These are phyloP conservation scores for Reutealis trisperma DNA, from an alignment of 345 rosid species.

Conservation along the genomic window DNA sequence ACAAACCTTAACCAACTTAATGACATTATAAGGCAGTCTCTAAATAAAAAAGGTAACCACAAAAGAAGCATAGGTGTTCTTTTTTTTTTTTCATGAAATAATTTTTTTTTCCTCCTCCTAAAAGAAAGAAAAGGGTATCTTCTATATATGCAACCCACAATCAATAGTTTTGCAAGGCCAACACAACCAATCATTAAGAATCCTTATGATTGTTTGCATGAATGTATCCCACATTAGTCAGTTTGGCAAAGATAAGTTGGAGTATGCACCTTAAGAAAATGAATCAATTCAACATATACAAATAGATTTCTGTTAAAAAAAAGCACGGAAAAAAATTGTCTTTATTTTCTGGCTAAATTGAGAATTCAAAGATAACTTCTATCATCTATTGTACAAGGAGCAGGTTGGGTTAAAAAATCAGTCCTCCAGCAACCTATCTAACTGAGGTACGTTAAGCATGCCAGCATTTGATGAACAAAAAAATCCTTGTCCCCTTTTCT, in stretches of 20 bases:
- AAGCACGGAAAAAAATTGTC: too few relatives aligned
- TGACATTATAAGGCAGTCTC: neutral
- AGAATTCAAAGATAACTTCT: neutral
- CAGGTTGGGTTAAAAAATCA: neutral
- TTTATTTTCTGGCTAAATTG: neutral
- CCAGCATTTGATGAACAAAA: neutral
- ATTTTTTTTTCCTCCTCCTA: neutral
- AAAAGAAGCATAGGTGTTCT: neutral
- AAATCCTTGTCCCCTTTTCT: neutral
- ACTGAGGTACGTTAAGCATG: neutral
- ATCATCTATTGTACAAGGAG: neutral
- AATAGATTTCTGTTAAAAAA: neutral
- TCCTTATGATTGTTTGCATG: too few relatives aligned
- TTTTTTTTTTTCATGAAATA: too few relatives aligned
- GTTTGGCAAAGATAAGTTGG: too few relatives aligned
- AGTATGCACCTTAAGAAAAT: too few relatives aligned
- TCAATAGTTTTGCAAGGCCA: neutral
- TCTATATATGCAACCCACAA: neutral
- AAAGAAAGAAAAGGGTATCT: neutral
- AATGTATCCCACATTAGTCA: too few relatives aligned
- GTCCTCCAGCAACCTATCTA: neutral
- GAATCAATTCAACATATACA: neutral
- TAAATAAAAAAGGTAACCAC: neutral
- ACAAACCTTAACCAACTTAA: neutral
- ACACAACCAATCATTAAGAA: too few relatives aligned